These are phyloP conservation scores for Termitomyces sp. DNA, from an alignment of 768 basidiomycete species.

Conservation along the genomic window DNA sequence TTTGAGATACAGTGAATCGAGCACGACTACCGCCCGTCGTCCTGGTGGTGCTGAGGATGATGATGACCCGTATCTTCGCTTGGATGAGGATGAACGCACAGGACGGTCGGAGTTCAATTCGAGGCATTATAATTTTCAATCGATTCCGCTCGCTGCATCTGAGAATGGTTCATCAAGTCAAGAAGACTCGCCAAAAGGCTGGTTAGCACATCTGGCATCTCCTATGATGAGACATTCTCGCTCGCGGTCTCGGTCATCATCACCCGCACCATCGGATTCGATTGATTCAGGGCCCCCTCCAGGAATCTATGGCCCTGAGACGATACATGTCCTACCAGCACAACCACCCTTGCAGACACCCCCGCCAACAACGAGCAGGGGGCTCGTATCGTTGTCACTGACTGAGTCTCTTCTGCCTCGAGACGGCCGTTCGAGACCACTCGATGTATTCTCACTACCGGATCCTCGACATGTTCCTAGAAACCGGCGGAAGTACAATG, in stretches of 20 bases:
- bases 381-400: slow-evolving; percentile 60
- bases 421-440: slow-evolving; percentile 59
- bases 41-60: slow-evolving; percentile 42
- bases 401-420: slow-evolving; percentile 78
- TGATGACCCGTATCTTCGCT: slow-evolving; percentile 74
- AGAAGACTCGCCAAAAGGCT: slow-evolving; percentile 46
- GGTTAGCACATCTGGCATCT: slow-evolving; percentile 76
- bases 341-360: slow-evolving; percentile 33
- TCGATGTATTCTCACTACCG: slow-evolving; percentile 74
- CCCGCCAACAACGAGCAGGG: slow-evolving; percentile 32
- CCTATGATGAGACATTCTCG: slow-evolving; percentile 46
- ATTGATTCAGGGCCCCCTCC: slow-evolving; percentile 41
- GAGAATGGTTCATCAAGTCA: slow-evolving; percentile 30
- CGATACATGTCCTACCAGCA: slow-evolving; percentile 28
- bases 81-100: slow-evolving; percentile 60
- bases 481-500: slow-evolving; percentile 69
- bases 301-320: slow-evolving; percentile 35
- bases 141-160: slow-evolving; percentile 35
- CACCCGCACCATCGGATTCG: slow-evolving; percentile 39
- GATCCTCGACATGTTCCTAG: slow-evolving; percentile 69
- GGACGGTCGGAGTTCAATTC: slow-evolving; percentile 29
- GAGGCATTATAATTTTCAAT: slow-evolving; percentile 29
- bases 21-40: slow-evolving; percentile 30
- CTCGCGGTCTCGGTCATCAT: slow-evolving; percentile 33
- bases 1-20: slow-evolving; percentile 40